Conservation (phyloP, 129 eudicot genomes). For the carrot (Daucus carota) region DH1_v3.0 NC_030381.2:48423001-48423500, state of each 20-base stretch:
- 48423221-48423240: slow-evolving; percentile 68
- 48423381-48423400: slow-evolving; percentile 85
- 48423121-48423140: neutral
- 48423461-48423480: slow-evolving; percentile 88
- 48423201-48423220: slow-evolving; percentile 16
- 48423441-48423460: slow-evolving; percentile 69
- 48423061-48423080: neutral
- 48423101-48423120: neutral
- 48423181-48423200: slow-evolving; percentile 6
- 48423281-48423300: slow-evolving; percentile 94
- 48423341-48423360: slow-evolving; percentile 98
- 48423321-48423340: slow-evolving; percentile 89
- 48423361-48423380: slow-evolving; percentile 99
- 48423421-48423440: slow-evolving; percentile 65
- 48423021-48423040: neutral
- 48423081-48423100: neutral
- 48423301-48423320: slow-evolving; percentile 71
- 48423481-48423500: slow-evolving; percentile 89
- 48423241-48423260: slow-evolving; percentile 88
- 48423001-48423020: neutral
- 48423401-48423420: slow-evolving; percentile 79
- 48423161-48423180: neutral
- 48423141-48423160: neutral
- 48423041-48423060: neutral
- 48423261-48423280: slow-evolving; percentile 97